phyloP scores from a whole-genome alignment of 352 stramenopile genomes.

The Phytophthora uliginosa region DNA sequence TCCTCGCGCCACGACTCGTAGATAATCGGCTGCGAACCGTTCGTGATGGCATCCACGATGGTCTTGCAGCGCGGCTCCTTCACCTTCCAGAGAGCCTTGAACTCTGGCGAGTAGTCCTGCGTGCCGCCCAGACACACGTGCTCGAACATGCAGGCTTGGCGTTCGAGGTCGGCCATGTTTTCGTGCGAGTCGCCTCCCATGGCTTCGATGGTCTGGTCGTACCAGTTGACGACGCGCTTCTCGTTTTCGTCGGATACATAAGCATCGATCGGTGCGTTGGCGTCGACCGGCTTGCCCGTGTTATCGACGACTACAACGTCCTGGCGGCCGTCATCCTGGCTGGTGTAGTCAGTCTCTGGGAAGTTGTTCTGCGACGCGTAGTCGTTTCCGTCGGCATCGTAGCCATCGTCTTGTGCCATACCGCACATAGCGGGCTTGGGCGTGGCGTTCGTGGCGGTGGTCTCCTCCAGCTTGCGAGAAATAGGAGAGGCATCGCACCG shows the following conservation, averaged over 20 bases:
- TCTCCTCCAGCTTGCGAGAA: conserved; percentile 32
- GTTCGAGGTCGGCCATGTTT: conserved; percentile 52
- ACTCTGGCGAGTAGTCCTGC: conserved; percentile 45
- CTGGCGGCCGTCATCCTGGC: conserved; percentile 27
- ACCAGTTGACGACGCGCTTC: conserved; percentile 42
- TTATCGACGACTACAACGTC: conserved; percentile 24
- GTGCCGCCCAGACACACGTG: conserved; percentile 51
- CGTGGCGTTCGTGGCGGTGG: background rate
- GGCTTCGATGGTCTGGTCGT: conserved; percentile 34
- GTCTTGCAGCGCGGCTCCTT: conserved; percentile 43
- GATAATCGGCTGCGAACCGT: conserved; percentile 35
- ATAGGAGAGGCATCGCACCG: conserved; percentile 43
- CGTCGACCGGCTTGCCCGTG: conserved; percentile 17
- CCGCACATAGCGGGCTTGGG: conserved; percentile 5
- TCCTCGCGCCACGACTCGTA: conserved; percentile 37
- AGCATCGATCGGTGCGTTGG: conserved; percentile 14
- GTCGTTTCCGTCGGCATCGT: conserved; percentile 18
- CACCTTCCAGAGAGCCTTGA: conserved; percentile 48
- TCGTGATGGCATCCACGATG: conserved; percentile 46
- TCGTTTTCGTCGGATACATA: conserved; percentile 36
- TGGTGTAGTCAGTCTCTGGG: conserved; percentile 34
- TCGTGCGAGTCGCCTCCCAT: conserved; percentile 39
- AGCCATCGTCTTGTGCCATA: conserved; percentile 14
- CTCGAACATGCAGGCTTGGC: conserved; percentile 55
- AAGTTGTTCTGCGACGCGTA: conserved; percentile 41